Percentiles rank a stretch among this genome's conserved stretches.
These are phyloP conservation scores for Cyathus striatus DNA, from an alignment of 768 basidiomycete species.

Conservation along the genomic window DNA sequence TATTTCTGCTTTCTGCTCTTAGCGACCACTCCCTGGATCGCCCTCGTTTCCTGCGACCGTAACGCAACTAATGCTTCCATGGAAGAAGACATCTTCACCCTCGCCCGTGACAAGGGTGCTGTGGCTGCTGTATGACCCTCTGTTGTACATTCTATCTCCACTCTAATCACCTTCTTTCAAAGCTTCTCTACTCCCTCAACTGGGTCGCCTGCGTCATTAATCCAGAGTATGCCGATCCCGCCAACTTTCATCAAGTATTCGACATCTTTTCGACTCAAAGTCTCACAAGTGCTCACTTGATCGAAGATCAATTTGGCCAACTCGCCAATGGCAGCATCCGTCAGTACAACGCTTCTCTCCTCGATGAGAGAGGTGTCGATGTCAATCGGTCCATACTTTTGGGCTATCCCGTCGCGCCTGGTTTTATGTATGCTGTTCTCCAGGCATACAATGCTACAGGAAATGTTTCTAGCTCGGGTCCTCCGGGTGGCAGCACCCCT, in stretches of 20 bases:
- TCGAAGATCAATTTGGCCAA: conserved; percentile 57
- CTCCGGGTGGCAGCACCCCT: conserved; percentile 15
- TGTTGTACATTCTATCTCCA: neutral
- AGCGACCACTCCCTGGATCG: conserved; percentile 88
- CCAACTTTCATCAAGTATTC: conserved; percentile 64
- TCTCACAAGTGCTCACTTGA: conserved; percentile 50
- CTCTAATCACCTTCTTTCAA: conserved; percentile 1
- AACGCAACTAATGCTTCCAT: conserved; percentile 64
- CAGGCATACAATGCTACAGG: conserved; percentile 58
- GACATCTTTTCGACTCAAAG: conserved; percentile 75
- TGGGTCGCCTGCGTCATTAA: conserved; percentile 76
- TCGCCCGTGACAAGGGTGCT: conserved; percentile 75
- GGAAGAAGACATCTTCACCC: conserved; percentile 74
- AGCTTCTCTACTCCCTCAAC: conserved; percentile 76
- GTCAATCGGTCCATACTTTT: conserved; percentile 39
- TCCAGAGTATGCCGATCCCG: conserved; percentile 57
- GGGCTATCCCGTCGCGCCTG: conserved; percentile 40
- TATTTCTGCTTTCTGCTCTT: no score
- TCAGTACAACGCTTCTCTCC: conserved; percentile 53
- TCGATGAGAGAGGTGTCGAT: conserved; percentile 47
- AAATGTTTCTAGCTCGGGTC: conserved; percentile 12
- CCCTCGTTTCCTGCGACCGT: conserved; percentile 76
- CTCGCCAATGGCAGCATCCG: conserved; percentile 49
- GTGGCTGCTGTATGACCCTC: conserved; percentile 60
- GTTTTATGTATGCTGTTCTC: conserved; percentile 70